Conservation (phyloP, 2,329 filamentous ascomycete genomes). For the Emmonsiellopsis sp. region DNA sequence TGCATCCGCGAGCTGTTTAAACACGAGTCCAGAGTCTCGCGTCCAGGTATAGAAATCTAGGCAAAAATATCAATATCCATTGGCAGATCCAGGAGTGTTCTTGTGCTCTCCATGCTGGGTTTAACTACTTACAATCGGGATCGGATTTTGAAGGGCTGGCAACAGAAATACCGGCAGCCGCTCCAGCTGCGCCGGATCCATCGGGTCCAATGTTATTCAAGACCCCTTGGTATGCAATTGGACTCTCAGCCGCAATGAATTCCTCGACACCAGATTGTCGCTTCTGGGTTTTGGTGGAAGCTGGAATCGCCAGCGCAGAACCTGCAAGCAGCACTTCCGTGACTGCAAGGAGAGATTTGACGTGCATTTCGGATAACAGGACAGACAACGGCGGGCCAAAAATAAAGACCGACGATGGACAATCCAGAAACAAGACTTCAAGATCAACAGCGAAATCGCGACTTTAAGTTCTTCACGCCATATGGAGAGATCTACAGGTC, state of each 20-base stretch:
- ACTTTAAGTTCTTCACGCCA: too few relatives aligned
- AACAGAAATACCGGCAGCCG: conserved; percentile 43
- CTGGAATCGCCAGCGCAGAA: background rate
- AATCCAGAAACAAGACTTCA: background rate
- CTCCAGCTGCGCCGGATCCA: conserved; percentile 41
- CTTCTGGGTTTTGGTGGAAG: background rate
- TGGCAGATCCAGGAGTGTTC: background rate
- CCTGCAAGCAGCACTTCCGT: background rate
- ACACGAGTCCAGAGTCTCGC: conserved; percentile 60
- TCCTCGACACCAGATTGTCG: background rate
- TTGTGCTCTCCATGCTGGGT: too few relatives aligned
- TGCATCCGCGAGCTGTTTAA: conserved; percentile 60
- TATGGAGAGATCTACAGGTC: too few relatives aligned
- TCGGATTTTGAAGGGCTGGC: conserved; percentile 47
- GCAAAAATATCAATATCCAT: background rate
- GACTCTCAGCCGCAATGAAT: conserved; percentile 34
- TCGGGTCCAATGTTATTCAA: conserved; percentile 47
- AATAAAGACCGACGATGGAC: background rate
- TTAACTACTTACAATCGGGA: conserved; percentile 42
- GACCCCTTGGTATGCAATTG: conserved; percentile 43
- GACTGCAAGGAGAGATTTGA: background rate
- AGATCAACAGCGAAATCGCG: background rate
- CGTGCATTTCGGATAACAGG: background rate
- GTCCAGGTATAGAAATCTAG: conserved; percentile 74
- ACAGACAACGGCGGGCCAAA: background rate